Evolutionary conservation across 495 filamentous ascomycete species (phyloP).

Genomic region (Aspergillus diversus): DNA sequence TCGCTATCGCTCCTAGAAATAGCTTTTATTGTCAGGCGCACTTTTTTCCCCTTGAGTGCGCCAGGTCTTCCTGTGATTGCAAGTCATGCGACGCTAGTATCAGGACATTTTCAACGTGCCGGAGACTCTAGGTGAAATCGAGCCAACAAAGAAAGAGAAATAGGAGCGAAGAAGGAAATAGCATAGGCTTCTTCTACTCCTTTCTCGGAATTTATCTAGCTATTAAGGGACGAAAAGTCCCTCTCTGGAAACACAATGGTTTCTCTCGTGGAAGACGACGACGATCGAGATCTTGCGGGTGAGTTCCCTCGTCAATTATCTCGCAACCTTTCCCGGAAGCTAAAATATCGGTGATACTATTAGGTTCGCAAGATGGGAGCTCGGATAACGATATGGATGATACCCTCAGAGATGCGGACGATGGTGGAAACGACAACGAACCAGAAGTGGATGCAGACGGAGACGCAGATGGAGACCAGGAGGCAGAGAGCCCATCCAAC

Average conservation of each 20-base stretch:
- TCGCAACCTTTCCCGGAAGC: not conserved
- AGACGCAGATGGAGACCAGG: conserved; percentile 63
- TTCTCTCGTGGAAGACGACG: conserved; percentile 53
- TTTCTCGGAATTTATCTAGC: not conserved
- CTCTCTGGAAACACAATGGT: conserved; percentile 26
- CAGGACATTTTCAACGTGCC: not conserved
- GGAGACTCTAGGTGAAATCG: conserved; percentile 5
- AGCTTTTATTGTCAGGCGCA: not conserved
- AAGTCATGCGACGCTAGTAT: conserved; percentile 16
- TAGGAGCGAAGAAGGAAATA: conserved; percentile 2
- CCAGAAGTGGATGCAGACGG: conserved; percentile 64
- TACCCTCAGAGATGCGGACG: conserved; percentile 65
- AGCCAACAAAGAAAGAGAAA: conserved; percentile 3
- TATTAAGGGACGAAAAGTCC: not conserved
- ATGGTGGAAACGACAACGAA: conserved; percentile 64
- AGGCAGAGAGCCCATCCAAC: conserved; percentile 56
- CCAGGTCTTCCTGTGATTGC: not conserved
- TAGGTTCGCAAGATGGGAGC: conserved; percentile 63
- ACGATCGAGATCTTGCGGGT: conserved; percentile 60
- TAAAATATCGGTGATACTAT: conserved; percentile 8
- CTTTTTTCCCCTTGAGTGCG: conserved; percentile 4
- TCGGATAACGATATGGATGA: conserved; percentile 75
- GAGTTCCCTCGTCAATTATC: conserved; percentile 18
- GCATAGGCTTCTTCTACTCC: not conserved
- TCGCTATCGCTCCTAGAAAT: not conserved